Percentiles rank a stretch among this genome's conserved stretches.
Conservation (phyloP, 305 asterid species). For the Fraxinus sp. region DNA sequence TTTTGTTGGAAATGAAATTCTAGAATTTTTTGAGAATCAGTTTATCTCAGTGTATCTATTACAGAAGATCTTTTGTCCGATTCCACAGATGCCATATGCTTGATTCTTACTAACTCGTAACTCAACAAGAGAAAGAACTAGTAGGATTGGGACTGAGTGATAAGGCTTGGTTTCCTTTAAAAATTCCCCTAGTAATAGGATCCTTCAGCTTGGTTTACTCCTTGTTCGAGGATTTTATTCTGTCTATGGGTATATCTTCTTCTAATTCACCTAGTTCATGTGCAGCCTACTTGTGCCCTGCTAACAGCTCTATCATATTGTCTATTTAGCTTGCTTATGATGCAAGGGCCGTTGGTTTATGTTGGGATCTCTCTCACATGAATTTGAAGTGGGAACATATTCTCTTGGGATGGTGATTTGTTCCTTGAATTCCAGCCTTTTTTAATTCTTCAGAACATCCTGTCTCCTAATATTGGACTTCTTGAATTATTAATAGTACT, state of each 20-base stretch:
- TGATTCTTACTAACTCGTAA: background rate
- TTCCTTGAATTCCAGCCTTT: background rate
- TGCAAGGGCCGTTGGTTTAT: background rate
- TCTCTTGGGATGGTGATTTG: background rate
- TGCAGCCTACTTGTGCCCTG: background rate
- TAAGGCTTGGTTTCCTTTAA: background rate
- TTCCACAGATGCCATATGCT: background rate
- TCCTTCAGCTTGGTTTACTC: background rate
- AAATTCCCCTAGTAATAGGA: background rate
- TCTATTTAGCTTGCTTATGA: background rate
- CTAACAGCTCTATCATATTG: background rate
- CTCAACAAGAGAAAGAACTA: background rate
- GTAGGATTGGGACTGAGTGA: background rate
- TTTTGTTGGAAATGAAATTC: background rate
- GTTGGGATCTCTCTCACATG: background rate
- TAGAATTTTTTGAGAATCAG: background rate
- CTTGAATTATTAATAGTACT: background rate
- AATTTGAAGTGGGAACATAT: background rate
- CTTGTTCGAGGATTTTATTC: background rate
- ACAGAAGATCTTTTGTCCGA: background rate
- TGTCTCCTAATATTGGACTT: background rate
- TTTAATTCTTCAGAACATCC: background rate
- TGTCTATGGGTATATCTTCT: background rate
- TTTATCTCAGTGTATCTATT: background rate
- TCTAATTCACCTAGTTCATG: background rate